Percentiles rank a stretch among this genome's conserved stretches.
Conservation (phyloP, 2,329 filamentous ascomycete species). For the Didymella keratinophila region DNA sequence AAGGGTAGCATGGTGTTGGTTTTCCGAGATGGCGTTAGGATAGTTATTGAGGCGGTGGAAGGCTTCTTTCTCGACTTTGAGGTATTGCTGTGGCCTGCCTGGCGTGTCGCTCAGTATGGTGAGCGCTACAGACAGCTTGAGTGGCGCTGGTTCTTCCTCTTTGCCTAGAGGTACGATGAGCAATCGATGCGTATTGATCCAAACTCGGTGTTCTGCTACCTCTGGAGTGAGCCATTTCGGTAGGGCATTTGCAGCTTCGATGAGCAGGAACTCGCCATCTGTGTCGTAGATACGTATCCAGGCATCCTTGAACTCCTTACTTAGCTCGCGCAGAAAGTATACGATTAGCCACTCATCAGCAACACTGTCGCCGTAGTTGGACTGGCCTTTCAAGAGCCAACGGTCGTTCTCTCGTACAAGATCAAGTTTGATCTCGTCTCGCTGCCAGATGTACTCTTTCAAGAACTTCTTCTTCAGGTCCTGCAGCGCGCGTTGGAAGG, state of each 20-base stretch:
- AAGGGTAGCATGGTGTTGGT: slow-evolving; percentile 77
- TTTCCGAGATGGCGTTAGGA: slow-evolving; percentile 75
- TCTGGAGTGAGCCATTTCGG: slow-evolving; percentile 93
- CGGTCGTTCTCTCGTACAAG: slow-evolving; percentile 64
- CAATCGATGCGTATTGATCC: slow-evolving; percentile 82
- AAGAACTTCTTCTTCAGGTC: slow-evolving; percentile 70
- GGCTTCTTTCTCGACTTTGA: slow-evolving; percentile 82
- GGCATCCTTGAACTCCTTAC: slow-evolving; percentile 71
- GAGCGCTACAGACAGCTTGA: slow-evolving; percentile 67
- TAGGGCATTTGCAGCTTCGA: slow-evolving; percentile 88
- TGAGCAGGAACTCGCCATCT: slow-evolving; percentile 93
- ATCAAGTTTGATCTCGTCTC: slow-evolving; percentile 78
- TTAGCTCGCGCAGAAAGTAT: slow-evolving; percentile 84
- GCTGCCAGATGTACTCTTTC: slow-evolving; percentile 95
- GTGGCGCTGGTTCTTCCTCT: slow-evolving; percentile 39
- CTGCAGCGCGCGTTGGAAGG: slow-evolving; percentile 72
- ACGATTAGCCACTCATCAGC: slow-evolving; percentile 98
- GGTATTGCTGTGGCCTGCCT: slow-evolving; percentile 71
- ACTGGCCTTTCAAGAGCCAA: slow-evolving; percentile 74
- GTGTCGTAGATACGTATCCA: slow-evolving; percentile 87
- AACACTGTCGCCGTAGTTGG: slow-evolving; percentile 91
- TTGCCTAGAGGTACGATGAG: slow-evolving; percentile 70
- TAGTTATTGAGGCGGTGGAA: slow-evolving; percentile 90
- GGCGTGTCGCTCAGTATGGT: slow-evolving; percentile 65
- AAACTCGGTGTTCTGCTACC: slow-evolving; percentile 84